Evolutionary conservation across 345 rosid genomes (phyloP), one percentile per base, ranked within the genome.

Genomic region (Draba incana): DNA sequence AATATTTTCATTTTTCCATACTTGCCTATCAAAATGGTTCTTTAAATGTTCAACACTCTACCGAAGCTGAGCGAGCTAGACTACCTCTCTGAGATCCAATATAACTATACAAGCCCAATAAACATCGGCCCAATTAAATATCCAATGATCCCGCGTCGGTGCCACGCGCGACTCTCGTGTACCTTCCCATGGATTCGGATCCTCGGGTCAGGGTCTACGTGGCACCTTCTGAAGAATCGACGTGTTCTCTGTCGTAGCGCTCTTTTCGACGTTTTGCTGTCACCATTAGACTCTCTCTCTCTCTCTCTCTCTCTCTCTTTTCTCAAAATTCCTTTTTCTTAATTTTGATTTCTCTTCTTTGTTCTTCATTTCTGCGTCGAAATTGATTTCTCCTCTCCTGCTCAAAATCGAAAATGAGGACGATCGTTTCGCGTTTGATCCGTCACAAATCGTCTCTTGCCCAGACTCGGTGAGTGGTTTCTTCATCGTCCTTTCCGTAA

Each of bases 381-480:
- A 55, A 30, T 68, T 55, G 38, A 38, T 45, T 14, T 30, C 30
- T 30, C 30, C 5, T 20, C 45, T 33, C 12, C 25, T 62, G 13
- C 61, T 58, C 35, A 6, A 10, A 58, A 11, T 57, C 54, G 15
- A 42, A 44, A 55, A 72, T 77, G 80, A 77, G 80, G 62, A 72
- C 77, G 11, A 77, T 77, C 42, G 70, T 56, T 4, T 77, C 74
- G 46, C 77, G 80, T 66, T 72, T 77, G 74, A 71, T 72, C 44
- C 70, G 68, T 71, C 23, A 37, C 64, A 53, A 56, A 66, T 66
- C 69, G 28, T 66, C 76, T 20, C 12, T 59, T 52, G 0, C 76
- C 8, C 67, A 70, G 52, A 10, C 49, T 5, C 71, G 71, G 79
- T 76, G 63, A 70, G 68, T 70, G 42, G 2, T 39, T 50, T 58